These are phyloP conservation scores for Trichosanthes cucumerina DNA, from an alignment of 306 rosid genomes.

Conservation along the genomic window DNA sequence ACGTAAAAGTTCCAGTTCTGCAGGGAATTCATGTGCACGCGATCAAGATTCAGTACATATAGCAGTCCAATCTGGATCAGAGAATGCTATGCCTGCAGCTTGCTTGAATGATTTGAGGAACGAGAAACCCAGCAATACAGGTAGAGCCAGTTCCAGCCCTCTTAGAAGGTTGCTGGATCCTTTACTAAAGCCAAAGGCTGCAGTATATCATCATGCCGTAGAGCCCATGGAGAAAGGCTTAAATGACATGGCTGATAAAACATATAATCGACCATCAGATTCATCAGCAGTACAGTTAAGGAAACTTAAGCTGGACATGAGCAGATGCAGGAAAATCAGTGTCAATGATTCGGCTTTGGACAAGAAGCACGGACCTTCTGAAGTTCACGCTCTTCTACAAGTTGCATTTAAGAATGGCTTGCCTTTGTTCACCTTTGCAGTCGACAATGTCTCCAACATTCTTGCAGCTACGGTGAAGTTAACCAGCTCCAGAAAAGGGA, in stretches of 20 bases:
- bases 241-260: slow-evolving; percentile 31
- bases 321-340: slow-evolving; percentile 37
- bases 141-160: slow-evolving; percentile 73
- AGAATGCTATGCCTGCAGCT: slow-evolving; percentile 27
- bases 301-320: slow-evolving; percentile 40
- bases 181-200: slow-evolving; percentile 58
- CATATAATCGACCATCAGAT: slow-evolving; percentile 20
- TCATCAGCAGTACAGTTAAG: slow-evolving; percentile 24
- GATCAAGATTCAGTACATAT: slow-evolving; percentile 27
- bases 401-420: slow-evolving; percentile 69
- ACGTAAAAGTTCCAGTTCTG: slow-evolving; percentile 42
- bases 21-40: slow-evolving; percentile 36
- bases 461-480: slow-evolving; percentile 79
- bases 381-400: slow-evolving; percentile 65
- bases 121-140: slow-evolving; percentile 35
- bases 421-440: slow-evolving; percentile 84
- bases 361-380: slow-evolving; percentile 35
- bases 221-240: slow-evolving; percentile 38
- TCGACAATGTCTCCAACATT: slow-evolving; percentile 53
- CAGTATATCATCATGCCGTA: slow-evolving; percentile 26
- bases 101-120: slow-evolving; percentile 31
- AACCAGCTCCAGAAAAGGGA: slow-evolving; percentile 34
- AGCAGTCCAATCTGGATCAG: slow-evolving; percentile 28
- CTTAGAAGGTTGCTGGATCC: slow-evolving; percentile 84
- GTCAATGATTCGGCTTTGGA: slow-evolving; percentile 31